Conservation (phyloP, 2,329 filamentous ascomycete species). For the Graphilbum ipis-grandicollis region DNA sequence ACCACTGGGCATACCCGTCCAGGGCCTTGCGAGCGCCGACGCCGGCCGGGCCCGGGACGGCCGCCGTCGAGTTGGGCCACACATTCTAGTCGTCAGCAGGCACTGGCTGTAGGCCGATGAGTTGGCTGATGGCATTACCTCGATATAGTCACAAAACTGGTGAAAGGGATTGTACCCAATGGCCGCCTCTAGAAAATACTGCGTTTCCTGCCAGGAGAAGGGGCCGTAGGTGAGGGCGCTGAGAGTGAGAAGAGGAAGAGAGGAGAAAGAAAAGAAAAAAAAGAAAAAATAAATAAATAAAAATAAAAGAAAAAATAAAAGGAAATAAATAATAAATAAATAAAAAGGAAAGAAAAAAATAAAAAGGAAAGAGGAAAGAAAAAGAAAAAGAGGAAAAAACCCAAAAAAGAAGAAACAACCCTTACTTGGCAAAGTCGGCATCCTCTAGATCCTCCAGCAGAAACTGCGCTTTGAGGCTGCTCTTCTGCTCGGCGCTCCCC, state of each 20-base stretch:
- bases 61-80: slow-evolving; percentile 17
- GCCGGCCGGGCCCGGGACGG: slow-evolving; percentile 29
- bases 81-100: slow-evolving; percentile 15
- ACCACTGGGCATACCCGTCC: slow-evolving; percentile 32
- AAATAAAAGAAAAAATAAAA: too few relatives aligned
- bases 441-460: slow-evolving; percentile 24
- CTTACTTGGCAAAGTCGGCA: slow-evolving; percentile 23
- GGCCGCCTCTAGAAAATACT: slow-evolving; percentile 18
- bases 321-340: too few relatives aligned
- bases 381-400: too few relatives aligned
- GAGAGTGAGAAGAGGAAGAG: too few relatives aligned
- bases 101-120: too few relatives aligned
- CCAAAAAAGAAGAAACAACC: too few relatives aligned
- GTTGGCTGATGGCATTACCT: too few relatives aligned
- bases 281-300: too few relatives aligned
- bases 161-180: slow-evolving; percentile 22
- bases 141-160: slow-evolving; percentile 30
- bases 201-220: slow-evolving; percentile 33
- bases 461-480: slow-evolving; percentile 31
- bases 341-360: too few relatives aligned
- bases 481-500: slow-evolving; percentile 20
- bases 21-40: slow-evolving; percentile 33
- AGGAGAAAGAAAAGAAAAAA: too few relatives aligned
- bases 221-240: slow-evolving; percentile 35
- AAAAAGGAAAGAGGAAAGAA: too few relatives aligned